A percentile compares a stretch with the other conserved stretches of the same genome.
These are phyloP conservation scores for Pichia cabralensis DNA, from an alignment of 805 yeast genomes.

Conservation along the genomic window DNA sequence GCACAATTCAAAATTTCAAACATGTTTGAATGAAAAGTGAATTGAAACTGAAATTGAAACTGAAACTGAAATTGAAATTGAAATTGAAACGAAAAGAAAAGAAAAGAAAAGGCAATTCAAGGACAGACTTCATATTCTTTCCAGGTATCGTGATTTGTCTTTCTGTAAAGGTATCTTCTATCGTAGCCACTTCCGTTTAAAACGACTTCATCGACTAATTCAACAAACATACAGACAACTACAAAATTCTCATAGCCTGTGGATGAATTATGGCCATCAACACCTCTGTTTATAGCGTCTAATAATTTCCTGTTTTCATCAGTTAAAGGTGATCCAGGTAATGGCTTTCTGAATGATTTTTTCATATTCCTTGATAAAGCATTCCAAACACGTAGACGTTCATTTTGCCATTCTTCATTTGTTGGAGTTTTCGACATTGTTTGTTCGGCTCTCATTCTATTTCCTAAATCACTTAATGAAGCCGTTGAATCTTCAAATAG, in stretches of 20 bases:
- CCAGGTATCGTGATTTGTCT: conserved; percentile 54
- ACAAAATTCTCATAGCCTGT: conserved; percentile 58
- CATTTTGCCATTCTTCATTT: conserved; percentile 56
- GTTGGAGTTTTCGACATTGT: conserved; percentile 35
- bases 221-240: conserved; percentile 58
- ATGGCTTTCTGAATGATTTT: conserved; percentile 62
- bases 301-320: conserved; percentile 44
- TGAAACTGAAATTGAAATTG: too few relatives aligned
- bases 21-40: too few relatives aligned
- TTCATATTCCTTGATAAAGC: conserved; percentile 47
- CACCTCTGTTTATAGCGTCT: conserved; percentile 72
- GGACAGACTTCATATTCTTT: conserved; percentile 74
- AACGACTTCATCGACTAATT: conserved; percentile 60
- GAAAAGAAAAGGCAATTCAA: conserved; percentile 17
- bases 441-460: background rate
- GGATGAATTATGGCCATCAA: conserved; percentile 54
- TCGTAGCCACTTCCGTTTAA: conserved; percentile 39
- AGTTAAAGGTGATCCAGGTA: conserved; percentile 53
- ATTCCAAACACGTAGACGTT: conserved; percentile 55
- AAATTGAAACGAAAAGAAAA: too few relatives aligned
- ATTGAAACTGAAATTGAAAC: too few relatives aligned
- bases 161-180: conserved; percentile 42
- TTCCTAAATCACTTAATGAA: conserved; percentile 10
- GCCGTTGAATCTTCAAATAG: conserved; percentile 10
- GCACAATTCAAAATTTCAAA: too few relatives aligned